A percentile compares a stretch with the other conserved stretches of the same genome.
Evolutionary conservation across 805 yeast genomes (phyloP).

Genomic region (Metschnikowia koreensis): DNA sequence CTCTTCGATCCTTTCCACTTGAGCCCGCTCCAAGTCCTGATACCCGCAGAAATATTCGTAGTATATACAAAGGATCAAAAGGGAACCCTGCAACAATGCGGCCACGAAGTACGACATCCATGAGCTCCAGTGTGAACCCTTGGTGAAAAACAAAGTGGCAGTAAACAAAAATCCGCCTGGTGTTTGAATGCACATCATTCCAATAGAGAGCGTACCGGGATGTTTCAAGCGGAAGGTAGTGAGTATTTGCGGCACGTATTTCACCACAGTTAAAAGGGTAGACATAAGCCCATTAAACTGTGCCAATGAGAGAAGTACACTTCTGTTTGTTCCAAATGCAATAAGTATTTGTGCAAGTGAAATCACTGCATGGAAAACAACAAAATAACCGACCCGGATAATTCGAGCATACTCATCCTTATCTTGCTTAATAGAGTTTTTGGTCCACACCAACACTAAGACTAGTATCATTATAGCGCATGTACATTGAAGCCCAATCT

Average conservation of each 20-base stretch:
- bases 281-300: conserved; percentile 63
- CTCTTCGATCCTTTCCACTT: conserved; percentile 12
- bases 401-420: conserved; percentile 44
- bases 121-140: conserved; percentile 81
- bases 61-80: conserved; percentile 62
- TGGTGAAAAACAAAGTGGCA: conserved; percentile 62
- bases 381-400: conserved; percentile 39
- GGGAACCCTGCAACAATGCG: conserved; percentile 60
- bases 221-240: conserved; percentile 70
- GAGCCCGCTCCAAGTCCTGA: conserved; percentile 9
- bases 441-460: conserved; percentile 50
- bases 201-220: conserved; percentile 75
- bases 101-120: conserved; percentile 81
- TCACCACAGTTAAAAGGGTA: conserved; percentile 60
- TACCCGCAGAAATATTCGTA: conserved; percentile 24
- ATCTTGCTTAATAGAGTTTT: conserved; percentile 46
- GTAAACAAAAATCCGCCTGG: conserved; percentile 89
- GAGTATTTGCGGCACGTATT: conserved; percentile 75
- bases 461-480: conserved; percentile 59
- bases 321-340: conserved; percentile 26
- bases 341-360: conserved; percentile 35
- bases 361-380: conserved; percentile 35
- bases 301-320: conserved; percentile 43
- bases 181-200: conserved; percentile 83
- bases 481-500: conserved; percentile 60